Evolutionary conservation across 257 asterid genomes (phyloP), one percentile per base, ranked within the genome.

Genomic region (Gardenia jasminoides): DNA sequence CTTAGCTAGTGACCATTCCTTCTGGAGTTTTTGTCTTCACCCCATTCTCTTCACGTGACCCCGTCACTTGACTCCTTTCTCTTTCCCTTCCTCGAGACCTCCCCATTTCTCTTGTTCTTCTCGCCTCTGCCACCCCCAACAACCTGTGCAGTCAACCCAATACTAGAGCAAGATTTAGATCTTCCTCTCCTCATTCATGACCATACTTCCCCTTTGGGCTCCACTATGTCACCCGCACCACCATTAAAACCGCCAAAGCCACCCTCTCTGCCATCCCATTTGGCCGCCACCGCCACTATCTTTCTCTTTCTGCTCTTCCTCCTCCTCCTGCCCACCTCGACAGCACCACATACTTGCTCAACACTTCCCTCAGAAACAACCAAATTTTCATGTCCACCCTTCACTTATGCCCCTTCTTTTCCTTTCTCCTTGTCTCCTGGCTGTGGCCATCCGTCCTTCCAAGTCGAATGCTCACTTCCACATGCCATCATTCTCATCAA

Each of bases 371-470:
- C 86, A 58, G 19, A 72, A 62, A 36, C 75, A 58, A 20, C 78
- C 73, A 66, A 69, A 33, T 15, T 26, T 67, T 67, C 78, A 4
- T 93, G 98, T 82, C 96, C 96, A 11, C 99, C 99, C 17, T 93
- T 93, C 85, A 79, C 84, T 50, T 79, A 94, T 39, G 76, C 88
- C 24, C 96, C 91, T 67, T 82, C 91, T 43, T 95, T 86, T 79
- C 99, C 99, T 1, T 95, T 95, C 90, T 95, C 99, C 3, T 79
- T 85, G 70, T 66, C 83, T 70, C 88, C 97, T 81, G 97, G 94
- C 86, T 92, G 97, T 87, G 98, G 98, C 86, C 99, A 95, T 86
- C 99, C 99, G 22, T 87, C 87, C 0, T 95, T 95, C 87, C 99
- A 89, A 84, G 72, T 95, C 85, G 89, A 39, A 66, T 95, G 99